Base-by-base conservation (phyloP, 805 yeast genomes). In the Nadsonia fulvescens region DNA sequence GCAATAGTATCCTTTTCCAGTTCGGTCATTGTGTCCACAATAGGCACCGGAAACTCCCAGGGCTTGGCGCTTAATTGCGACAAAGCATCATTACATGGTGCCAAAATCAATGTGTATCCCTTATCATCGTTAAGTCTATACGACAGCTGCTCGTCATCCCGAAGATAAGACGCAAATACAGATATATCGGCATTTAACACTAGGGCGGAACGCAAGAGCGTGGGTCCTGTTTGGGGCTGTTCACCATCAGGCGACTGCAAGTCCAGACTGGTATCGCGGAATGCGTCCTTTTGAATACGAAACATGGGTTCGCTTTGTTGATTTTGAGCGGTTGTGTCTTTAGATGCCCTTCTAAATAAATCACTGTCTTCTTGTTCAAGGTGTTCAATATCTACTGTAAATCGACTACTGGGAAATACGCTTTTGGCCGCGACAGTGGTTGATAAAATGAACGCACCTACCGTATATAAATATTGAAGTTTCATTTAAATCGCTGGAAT, bases 41-140 rank as follows among this genome's bases (percentile, higher is more conserved):
- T 55, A 9, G 66, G 53, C 4, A 54, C 39, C 5, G 92, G 92
- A 46, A 73, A 79, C 42, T 73, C 72, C 93, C 92, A 81, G 12
- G 93, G 93, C 44, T 78, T 79, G 29, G 45, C 30, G 3, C 47
- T 8, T 24, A 71, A 42, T 2, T 56, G 49, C 16, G 51, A 50
- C 32, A 79, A 54, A 3, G 79, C 83, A 8, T 46, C 47, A 40
- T 79, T 67, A 2, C 67, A 54, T 5, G 93, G 93, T 3, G 91
- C 78, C 40, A 79, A 61, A 5, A 79, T 61, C 12, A 77, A 49
- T 30, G 51, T 56, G 38, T 53, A 53, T 19, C 41, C 39, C 15
- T 53, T 49, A 9, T 49, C 44, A 31, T 56, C 47, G 32, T 62
- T 68, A 35, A 74, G 61, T 34, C 60, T 56, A 11, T 40, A 30